A percentile compares a stretch with the other conserved stretches of the same genome.
Evolutionary conservation across 306 rosid genomes (phyloP).

Genomic region (Sindora glabra): DNA sequence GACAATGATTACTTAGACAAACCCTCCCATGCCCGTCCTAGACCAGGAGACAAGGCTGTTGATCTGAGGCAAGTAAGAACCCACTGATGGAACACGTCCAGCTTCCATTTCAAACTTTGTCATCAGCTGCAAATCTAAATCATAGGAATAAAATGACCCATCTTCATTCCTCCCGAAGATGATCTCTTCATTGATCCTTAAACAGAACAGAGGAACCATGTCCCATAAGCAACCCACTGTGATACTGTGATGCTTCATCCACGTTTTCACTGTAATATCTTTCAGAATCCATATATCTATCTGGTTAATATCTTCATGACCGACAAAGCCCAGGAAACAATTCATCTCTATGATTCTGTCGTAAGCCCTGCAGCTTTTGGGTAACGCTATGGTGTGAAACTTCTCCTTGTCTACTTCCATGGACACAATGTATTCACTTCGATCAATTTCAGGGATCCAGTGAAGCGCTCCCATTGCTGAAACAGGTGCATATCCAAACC

Average conservation of each 20-base stretch:
- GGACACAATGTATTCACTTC: constrained; percentile 25
- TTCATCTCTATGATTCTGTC: constrained; percentile 35
- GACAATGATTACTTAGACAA: not conserved
- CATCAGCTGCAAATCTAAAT: constrained; percentile 25
- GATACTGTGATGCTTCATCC: constrained; percentile 41
- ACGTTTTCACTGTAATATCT: constrained; percentile 24
- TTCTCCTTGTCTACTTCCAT: constrained; percentile 29
- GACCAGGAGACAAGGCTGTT: constrained; percentile 44
- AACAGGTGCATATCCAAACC: constrained; percentile 34
- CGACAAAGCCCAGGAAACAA: constrained; percentile 24
- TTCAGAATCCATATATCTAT: constrained; percentile 46
- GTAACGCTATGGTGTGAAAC: constrained; percentile 32
- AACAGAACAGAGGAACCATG: constrained; percentile 35
- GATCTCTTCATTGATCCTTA: constrained; percentile 34
- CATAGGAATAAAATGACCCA: constrained; percentile 27
- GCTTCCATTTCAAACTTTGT: constrained; percentile 7
- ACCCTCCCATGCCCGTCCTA: not conserved
- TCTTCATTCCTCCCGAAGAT: constrained; percentile 29
- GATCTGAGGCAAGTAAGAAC: constrained; percentile 28
- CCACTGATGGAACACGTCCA: not conserved
- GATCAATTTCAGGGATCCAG: constrained; percentile 36
- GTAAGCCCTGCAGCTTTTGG: constrained; percentile 11
- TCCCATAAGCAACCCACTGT: constrained; percentile 20
- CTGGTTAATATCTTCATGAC: constrained; percentile 18
- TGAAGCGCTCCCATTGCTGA: constrained; percentile 42